phyloP scores from a whole-genome alignment of 2,329 filamentous ascomycete genomes.

The Pseudogymnoascus sp. region DNA sequence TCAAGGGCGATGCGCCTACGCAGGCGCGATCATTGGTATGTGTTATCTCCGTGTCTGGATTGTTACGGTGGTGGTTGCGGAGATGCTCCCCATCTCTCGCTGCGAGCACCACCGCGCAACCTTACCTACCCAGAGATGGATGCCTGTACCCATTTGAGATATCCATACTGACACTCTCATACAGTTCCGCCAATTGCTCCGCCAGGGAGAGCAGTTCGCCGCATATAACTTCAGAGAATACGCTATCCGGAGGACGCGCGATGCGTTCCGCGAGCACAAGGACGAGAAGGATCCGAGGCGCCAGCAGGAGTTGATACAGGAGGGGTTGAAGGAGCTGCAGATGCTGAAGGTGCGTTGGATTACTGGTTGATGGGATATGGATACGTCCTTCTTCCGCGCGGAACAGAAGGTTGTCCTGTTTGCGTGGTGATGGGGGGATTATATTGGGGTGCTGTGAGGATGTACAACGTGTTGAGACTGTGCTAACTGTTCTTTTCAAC shows the following conservation, averaged over 20 bases:
- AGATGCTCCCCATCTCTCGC: neutral
- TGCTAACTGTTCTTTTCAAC: slow-evolving; percentile 14
- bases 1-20: slow-evolving; percentile 24
- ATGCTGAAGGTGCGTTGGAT: slow-evolving; percentile 69
- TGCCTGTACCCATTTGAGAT: neutral
- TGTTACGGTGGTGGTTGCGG: neutral
- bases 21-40: slow-evolving; percentile 30
- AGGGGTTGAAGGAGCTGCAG: slow-evolving; percentile 79
- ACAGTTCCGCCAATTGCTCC: slow-evolving; percentile 86
- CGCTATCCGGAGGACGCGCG: slow-evolving; percentile 79
- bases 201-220: slow-evolving; percentile 78
- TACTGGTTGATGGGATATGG: neutral
- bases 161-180: neutral
- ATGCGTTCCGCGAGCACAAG: slow-evolving; percentile 81
- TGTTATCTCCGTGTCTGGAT: slow-evolving; percentile 1
- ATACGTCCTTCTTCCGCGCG: no score
- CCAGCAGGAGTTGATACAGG: slow-evolving; percentile 84
- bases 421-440: neutral
- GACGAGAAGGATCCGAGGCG: slow-evolving; percentile 63
- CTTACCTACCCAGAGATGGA: neutral
- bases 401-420: neutral
- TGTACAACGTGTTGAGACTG: neutral
- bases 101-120: neutral
- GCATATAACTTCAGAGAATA: slow-evolving; percentile 98
- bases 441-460: neutral